phyloP scores from a whole-genome alignment of 495 filamentous ascomycete species.

The Aspergillus diversus region DNA sequence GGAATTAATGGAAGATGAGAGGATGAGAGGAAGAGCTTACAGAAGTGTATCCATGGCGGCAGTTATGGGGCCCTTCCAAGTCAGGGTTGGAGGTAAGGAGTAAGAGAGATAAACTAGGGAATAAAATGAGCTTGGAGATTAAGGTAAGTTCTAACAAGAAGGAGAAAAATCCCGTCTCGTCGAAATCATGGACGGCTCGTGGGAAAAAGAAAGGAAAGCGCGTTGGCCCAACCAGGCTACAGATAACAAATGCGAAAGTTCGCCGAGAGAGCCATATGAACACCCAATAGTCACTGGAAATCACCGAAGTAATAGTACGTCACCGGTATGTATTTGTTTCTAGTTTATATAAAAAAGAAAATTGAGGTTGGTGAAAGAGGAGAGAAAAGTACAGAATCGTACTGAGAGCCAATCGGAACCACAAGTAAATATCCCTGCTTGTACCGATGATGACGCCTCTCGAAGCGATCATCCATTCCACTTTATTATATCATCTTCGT shows the following conservation, averaged over 20 bases:
- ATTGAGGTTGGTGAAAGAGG: neutral
- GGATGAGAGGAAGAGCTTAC: slow-evolving; percentile 52
- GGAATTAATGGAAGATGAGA: neutral
- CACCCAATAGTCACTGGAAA: neutral
- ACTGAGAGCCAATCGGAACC: too few species aligned
- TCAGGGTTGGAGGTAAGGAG: neutral
- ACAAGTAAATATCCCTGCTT: slow-evolving; percentile 4
- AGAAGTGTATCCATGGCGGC: slow-evolving; percentile 75
- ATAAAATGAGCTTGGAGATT: slow-evolving; percentile 3
- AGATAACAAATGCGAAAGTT: neutral
- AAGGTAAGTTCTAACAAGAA: neutral
- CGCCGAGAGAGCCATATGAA: neutral
- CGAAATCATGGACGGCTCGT: neutral
- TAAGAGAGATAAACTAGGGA: slow-evolving; percentile 4
- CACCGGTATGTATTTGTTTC: neutral
- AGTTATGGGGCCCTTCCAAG: neutral
- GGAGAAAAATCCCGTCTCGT: slow-evolving; percentile 1
- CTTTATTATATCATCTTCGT: slow-evolving; percentile 21
- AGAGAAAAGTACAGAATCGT: neutral
- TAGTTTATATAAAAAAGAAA: neutral
- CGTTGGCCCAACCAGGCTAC: slow-evolving; percentile 17
- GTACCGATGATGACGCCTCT: slow-evolving; percentile 6
- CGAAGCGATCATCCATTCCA: neutral
- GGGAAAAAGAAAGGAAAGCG: slow-evolving; percentile 9
- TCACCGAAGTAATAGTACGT: neutral